These are phyloP conservation scores for Fusarium secorum DNA, from an alignment of 2,329 filamentous ascomycete species.

Conservation along the genomic window DNA sequence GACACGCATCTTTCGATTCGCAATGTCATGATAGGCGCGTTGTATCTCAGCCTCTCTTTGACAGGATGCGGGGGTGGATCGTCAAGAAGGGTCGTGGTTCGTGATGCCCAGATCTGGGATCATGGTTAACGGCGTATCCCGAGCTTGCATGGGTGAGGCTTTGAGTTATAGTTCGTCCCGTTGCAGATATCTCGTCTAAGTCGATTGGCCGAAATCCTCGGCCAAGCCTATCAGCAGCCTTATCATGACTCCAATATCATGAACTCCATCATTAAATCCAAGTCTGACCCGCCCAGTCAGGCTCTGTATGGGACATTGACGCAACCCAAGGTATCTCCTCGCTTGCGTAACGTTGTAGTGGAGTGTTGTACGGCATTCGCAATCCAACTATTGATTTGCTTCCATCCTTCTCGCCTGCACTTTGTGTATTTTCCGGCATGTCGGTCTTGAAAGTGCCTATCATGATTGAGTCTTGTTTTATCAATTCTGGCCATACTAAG, in stretches of 20 bases:
- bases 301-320: slow-evolving; percentile 63
- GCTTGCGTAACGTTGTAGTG: slow-evolving; percentile 69
- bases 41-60: slow-evolving; percentile 13
- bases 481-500: slow-evolving; percentile 76
- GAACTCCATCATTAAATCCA: slow-evolving; percentile 45
- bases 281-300: slow-evolving; percentile 64
- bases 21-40: slow-evolving; percentile 5
- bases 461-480: slow-evolving; percentile 65
- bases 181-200: slow-evolving; percentile 10
- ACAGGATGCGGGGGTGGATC: slow-evolving; percentile 39
- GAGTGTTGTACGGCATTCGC: slow-evolving; percentile 84
- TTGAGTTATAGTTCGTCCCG: neutral
- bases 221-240: neutral
- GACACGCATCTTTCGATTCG: slow-evolving; percentile 15
- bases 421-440: slow-evolving; percentile 49
- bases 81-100: slow-evolving; percentile 15
- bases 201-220: slow-evolving; percentile 18
- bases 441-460: slow-evolving; percentile 73
- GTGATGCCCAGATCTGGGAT: slow-evolving; percentile 3
- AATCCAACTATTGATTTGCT: slow-evolving; percentile 65
- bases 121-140: neutral
- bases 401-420: slow-evolving; percentile 31
- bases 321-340: slow-evolving; percentile 81
- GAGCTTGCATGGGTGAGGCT: slow-evolving; percentile 7
- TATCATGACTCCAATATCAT: slow-evolving; percentile 20